Base-by-base conservation (phyloP, 352 stramenopile genomes). In the Phytophthora melonis region DNA sequence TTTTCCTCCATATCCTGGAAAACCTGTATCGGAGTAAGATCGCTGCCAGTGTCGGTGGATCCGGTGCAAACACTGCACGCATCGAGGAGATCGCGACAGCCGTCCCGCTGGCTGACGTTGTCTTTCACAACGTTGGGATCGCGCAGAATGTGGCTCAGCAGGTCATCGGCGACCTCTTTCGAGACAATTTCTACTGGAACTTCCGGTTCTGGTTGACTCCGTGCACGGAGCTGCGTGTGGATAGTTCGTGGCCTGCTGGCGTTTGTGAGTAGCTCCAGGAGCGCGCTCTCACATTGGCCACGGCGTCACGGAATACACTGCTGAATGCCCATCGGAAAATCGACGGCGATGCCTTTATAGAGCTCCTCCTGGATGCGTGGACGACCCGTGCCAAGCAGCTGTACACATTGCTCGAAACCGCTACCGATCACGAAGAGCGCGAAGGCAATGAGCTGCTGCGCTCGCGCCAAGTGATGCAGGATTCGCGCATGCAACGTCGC, bases 141-240 rank as follows among this genome's bases (percentile, higher is more conserved):
- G 58, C 86, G 23, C 83, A 92, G 53, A 74, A 83, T 5, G 80
- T 88, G 39, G 87, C 83, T 3, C 72, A 88, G 18, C 72, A 78
- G 36, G 80, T 95, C 3, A 81, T 94, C 36, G 45, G 56, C 1
- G 87, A 94, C 62, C 81, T 95, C 56, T 95, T 95, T 27, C 71
- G 80, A 52, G 78, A 93, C 19, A 88, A 93, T 30, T 90, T 82
- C 65, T 93, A 89, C 71, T 95, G 88, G 88, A 89, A 91, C 61
- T 91, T 94, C 49, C 74, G 86, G 54, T 95, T 94, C 72, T 92
- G 88, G 81, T 58, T 85, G 52, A 68, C 75, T 34, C 82, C 86
- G 18, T 92, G 83, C 78, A 68, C 66, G 16, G 88, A 95, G 66
- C 75, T 95, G 18, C 60, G 68, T 47, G 69, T 94, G 39, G 61